Evolutionary conservation across 345 rosid species (phyloP).

Genomic region (Eucalyptus cloeziana): DNA sequence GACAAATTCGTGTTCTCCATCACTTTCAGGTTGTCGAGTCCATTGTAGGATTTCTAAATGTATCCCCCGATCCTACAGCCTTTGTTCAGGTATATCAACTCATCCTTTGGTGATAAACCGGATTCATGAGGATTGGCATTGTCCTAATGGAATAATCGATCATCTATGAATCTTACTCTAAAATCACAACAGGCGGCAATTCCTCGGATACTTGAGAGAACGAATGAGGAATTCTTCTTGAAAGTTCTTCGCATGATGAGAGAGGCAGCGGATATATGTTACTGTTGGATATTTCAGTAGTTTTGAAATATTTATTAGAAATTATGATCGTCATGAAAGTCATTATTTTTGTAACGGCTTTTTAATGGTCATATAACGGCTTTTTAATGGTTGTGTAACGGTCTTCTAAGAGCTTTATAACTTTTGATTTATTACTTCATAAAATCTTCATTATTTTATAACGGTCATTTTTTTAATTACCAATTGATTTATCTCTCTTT

Average conservation of each 20-base stretch:
- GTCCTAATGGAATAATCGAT: neutral
- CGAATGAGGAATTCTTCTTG: conserved; percentile 45
- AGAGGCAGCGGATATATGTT: conserved; percentile 34
- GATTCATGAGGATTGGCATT: neutral
- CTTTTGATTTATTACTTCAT: too few species aligned
- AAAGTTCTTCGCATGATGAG: conserved; percentile 23
- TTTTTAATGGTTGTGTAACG: too few species aligned
- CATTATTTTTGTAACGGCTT: too few species aligned
- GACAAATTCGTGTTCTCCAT: neutral
- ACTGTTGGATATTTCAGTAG: too few species aligned
- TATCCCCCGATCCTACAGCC: conserved; percentile 7
- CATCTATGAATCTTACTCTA: neutral
- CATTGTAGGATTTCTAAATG: neutral
- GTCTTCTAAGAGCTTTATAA: too few species aligned
- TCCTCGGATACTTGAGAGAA: conserved; percentile 45
- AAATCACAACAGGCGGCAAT: conserved; percentile 36
- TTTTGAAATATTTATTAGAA: too few species aligned
- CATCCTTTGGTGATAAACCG: neutral
- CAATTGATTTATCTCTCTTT: too few species aligned
- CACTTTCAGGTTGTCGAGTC: conserved; percentile 4
- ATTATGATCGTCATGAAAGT: too few species aligned
- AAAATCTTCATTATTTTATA: too few species aligned
- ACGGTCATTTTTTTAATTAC: too few species aligned
- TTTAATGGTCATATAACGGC: too few species aligned
- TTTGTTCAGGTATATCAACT: conserved; percentile 11